phyloP scores from a whole-genome alignment of 345 rosid genomes.

The Ceriops decandra region DNA sequence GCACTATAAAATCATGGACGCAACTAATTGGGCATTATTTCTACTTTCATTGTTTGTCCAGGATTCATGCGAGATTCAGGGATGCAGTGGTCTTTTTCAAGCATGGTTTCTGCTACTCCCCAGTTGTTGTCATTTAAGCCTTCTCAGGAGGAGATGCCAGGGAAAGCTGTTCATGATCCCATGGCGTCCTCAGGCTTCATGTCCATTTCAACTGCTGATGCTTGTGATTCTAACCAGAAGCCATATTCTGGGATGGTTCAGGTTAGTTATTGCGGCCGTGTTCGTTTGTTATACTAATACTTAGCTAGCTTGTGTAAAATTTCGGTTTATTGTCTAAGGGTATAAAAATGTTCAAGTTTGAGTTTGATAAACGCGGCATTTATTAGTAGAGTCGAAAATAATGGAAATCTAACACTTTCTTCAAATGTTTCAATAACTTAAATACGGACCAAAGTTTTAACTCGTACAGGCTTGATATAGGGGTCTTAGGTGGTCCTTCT shows the following conservation, averaged over 20 bases:
- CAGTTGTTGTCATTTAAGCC: slow-evolving; percentile 59
- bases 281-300: not conserved
- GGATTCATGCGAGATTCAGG: slow-evolving; percentile 37
- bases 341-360: not conserved
- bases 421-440: not conserved
- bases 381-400: not conserved
- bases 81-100: slow-evolving; percentile 62
- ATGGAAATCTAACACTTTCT: not conserved
- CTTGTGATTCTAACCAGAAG: slow-evolving; percentile 47
- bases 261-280: slow-evolving; percentile 33
- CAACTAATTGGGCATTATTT: not conserved
- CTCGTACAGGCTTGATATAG: not conserved
- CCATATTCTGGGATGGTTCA: slow-evolving; percentile 34
- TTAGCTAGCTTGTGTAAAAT: too few species aligned
- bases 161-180: slow-evolving; percentile 45
- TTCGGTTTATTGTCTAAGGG: not conserved
- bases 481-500: not conserved
- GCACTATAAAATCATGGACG: not conserved
- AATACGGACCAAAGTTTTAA: not conserved
- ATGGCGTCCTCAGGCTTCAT: slow-evolving; percentile 37
- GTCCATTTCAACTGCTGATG: slow-evolving; percentile 41
- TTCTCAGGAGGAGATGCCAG: slow-evolving; percentile 52
- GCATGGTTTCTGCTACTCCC: slow-evolving; percentile 53
- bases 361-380: not conserved
- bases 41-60: slow-evolving; percentile 24